Evolutionary conservation across 257 asterid species (phyloP), one percentile per base, ranked within the genome.

Genomic region (Scutellaria galericulata): DNA sequence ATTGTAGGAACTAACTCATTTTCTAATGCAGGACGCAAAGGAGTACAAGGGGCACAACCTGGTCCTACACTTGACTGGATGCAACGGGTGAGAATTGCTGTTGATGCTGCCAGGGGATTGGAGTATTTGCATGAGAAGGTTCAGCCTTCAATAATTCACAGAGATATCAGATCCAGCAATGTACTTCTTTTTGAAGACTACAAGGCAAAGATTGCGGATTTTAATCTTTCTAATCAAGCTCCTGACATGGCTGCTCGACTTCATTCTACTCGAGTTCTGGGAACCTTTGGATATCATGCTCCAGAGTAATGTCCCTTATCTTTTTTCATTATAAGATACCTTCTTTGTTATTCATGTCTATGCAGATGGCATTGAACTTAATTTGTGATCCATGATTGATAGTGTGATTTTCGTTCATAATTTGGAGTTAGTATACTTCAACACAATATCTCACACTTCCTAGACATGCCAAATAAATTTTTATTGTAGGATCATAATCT

Each of bases 221-320:
- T 93, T 75, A 93, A 93, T 82, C 90, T 91, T 80, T 91, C 98
- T 68, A 93, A 93, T 78, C 98, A 93, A 86, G 95, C 98, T 58
- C 98, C 98, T 66, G 98, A 93, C 81, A 93, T 91, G 97, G 98
- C 98, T 79, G 98, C 98, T 52, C 96, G 98, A 39, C 97, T 94
- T 81, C 98, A 94, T 83, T 94, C 98, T 71, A 94, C 98, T 70
- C 84, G 98, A 75, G 98, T 94, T 77, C 81, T 94, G 67, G 98
- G 98, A 80, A 94, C 98, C 82, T 94, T 93, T 79, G 98, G 98
- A 61, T 94, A 94, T 80, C 98, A 94, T 82, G 98, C 98, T 64
- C 98, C 98, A 83, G 98, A 94, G 98, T 94, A 91, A 79, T 62
- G 74, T 68, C 65, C 69, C 80, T 72, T 62, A 42, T 52, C 35